Percentiles rank a stretch among this genome's conserved stretches.
Conservation (phyloP, 306 rosid genomes). For the Boehmeria nivea region DNA sequence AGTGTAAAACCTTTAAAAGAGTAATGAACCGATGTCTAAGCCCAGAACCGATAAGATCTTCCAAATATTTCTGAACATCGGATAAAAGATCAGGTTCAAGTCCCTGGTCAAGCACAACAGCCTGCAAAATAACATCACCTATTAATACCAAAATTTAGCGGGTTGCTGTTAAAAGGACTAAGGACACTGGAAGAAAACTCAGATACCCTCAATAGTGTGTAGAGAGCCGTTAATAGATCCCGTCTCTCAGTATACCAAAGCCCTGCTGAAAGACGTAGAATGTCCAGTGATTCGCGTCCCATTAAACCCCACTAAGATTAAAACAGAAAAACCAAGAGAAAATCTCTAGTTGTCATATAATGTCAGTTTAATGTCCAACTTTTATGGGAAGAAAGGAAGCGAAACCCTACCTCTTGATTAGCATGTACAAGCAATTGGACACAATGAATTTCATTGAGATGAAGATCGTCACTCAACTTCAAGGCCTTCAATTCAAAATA, state of each 20-base stretch:
- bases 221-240: constrained; percentile 76
- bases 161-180: constrained; percentile 9
- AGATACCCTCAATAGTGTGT: constrained; percentile 77
- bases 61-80: constrained; percentile 79
- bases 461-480: constrained; percentile 88
- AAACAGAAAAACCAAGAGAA: constrained; percentile 4
- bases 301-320: constrained; percentile 72
- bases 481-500: constrained; percentile 53
- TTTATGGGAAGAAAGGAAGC: constrained; percentile 2
- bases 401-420: constrained; percentile 73
- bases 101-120: constrained; percentile 95
- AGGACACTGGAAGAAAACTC: constrained; percentile 12
- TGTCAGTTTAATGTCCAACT: too few relatives aligned
- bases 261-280: constrained; percentile 80
- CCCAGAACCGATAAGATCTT: constrained; percentile 74
- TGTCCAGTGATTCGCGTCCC: constrained; percentile 83
- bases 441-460: constrained; percentile 84
- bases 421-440: constrained; percentile 77
- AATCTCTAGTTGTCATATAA: background rate
- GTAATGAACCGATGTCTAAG: constrained; percentile 77
- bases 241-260: constrained; percentile 97
- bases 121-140: constrained; percentile 50
- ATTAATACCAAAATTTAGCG: too few relatives aligned
- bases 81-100: constrained; percentile 64
- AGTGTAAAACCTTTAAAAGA: constrained; percentile 69